Evolutionary conservation across 768 basidiomycete genomes (phyloP).

Genomic region (Stropharia rugosoannulata): DNA sequence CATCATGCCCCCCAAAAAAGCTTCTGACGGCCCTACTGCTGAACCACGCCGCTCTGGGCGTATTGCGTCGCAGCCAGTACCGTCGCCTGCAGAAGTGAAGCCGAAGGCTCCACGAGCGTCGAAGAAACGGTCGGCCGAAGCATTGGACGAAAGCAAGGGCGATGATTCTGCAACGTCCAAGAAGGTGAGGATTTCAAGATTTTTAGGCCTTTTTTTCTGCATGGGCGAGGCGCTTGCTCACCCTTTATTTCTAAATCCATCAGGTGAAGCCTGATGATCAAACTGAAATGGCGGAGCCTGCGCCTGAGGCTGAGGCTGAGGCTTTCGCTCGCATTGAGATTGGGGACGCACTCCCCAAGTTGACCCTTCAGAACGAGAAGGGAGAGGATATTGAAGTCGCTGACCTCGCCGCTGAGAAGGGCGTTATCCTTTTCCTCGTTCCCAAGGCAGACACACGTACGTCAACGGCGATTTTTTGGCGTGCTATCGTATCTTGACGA

Average conservation of each 20-base stretch:
- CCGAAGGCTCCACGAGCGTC: conserved; percentile 26
- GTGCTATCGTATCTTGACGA: background rate
- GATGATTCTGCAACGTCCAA: conserved; percentile 35
- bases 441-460: conserved; percentile 85
- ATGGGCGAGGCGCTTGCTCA: conserved; percentile 1
- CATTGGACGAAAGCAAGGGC: conserved; percentile 28
- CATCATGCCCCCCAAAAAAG: conserved; percentile 32
- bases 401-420: conserved; percentile 62
- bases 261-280: conserved; percentile 32
- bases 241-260: conserved; percentile 6
- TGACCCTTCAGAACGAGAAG: conserved; percentile 83
- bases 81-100: conserved; percentile 23
- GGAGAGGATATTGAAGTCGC: conserved; percentile 74
- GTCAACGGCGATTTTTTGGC: conserved; percentile 20
- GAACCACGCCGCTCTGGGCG: conserved; percentile 55
- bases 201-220: conserved; percentile 6
- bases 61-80: conserved; percentile 48
- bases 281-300: conserved; percentile 8
- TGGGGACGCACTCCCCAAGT: conserved; percentile 72
- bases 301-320: conserved; percentile 3
- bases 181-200: conserved; percentile 28
- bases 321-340: conserved; percentile 50
- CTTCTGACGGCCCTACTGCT: conserved; percentile 28
- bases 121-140: conserved; percentile 42
- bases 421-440: conserved; percentile 80